A percentile compares a stretch with the other conserved stretches of the same genome.
phyloP scores from a whole-genome alignment of 1,139 yeast species.

The Kodamaea derodonti region DNA sequence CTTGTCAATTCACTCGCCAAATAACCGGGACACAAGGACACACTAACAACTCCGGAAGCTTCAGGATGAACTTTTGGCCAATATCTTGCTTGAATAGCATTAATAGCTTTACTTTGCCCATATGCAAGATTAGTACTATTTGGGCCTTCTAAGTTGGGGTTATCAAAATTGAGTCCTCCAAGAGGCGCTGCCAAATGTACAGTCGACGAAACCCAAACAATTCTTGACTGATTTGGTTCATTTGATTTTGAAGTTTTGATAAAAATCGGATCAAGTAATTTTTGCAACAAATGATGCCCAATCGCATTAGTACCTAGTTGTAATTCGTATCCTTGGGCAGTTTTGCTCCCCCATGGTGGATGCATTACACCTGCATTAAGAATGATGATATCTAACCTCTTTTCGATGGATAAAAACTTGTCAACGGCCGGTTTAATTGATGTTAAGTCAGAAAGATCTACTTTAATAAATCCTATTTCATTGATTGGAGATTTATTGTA shows the following conservation, averaged over 20 bases:
- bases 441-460: slow-evolving; percentile 34
- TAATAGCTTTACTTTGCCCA: slow-evolving; percentile 49
- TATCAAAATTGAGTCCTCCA: background rate
- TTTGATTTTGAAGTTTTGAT: slow-evolving; percentile 43
- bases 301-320: slow-evolving; percentile 49
- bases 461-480: slow-evolving; percentile 12
- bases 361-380: slow-evolving; percentile 50
- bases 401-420: slow-evolving; percentile 21
- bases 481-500: slow-evolving; percentile 2
- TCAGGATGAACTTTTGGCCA: slow-evolving; percentile 35
- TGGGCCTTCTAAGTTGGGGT: slow-evolving; percentile 1
- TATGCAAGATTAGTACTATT: slow-evolving; percentile 22
- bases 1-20: slow-evolving; percentile 41
- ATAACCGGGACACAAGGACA: slow-evolving; percentile 47
- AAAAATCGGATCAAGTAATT: slow-evolving; percentile 40
- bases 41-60: slow-evolving; percentile 25
- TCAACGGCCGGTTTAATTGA: slow-evolving; percentile 39
- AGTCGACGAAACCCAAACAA: background rate
- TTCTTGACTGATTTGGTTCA: slow-evolving; percentile 17
- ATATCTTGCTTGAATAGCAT: slow-evolving; percentile 35
- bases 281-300: slow-evolving; percentile 37
- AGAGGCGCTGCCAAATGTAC: background rate
- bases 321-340: slow-evolving; percentile 38
- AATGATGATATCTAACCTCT: slow-evolving; percentile 37
- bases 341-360: slow-evolving; percentile 10